Conservation (phyloP, 768 basidiomycete species). For the Porphyrellus cyaneotinctus region DNA sequence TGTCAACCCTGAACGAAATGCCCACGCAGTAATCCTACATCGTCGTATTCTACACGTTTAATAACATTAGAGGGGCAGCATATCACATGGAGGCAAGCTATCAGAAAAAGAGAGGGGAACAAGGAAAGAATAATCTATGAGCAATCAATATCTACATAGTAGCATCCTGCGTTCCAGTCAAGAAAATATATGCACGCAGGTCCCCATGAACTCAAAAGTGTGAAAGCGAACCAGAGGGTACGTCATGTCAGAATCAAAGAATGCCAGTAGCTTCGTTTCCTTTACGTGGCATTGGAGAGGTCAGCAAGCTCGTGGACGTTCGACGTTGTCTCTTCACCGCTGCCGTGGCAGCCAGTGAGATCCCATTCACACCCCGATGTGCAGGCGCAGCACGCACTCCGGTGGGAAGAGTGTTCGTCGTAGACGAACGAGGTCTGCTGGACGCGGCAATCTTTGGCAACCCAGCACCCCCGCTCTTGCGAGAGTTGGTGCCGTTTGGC, state of each 20-base stretch:
- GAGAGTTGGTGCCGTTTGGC: constrained; percentile 53
- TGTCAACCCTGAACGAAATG: constrained; percentile 21
- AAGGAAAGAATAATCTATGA: constrained; percentile 34
- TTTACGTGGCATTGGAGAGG: constrained; percentile 33
- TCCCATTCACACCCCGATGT: constrained; percentile 22
- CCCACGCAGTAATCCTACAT: constrained; percentile 23
- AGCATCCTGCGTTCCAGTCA: constrained; percentile 32
- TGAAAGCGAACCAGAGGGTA: neutral
- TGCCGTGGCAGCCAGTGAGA: constrained; percentile 17
- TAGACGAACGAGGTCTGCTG: constrained; percentile 65
- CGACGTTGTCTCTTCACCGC: constrained; percentile 80
- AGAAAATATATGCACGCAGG: constrained; percentile 31
- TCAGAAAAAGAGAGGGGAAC: constrained; percentile 5
- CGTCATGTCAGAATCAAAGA: constrained; percentile 11
- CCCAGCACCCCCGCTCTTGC: constrained; percentile 51
- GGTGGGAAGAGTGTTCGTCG: constrained; percentile 54
- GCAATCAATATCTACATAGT: constrained; percentile 27
- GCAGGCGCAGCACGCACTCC: constrained; percentile 41
- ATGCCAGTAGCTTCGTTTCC: constrained; percentile 16
- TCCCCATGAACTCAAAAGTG: constrained; percentile 14
- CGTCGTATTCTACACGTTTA: constrained; percentile 28
- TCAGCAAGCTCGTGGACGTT: constrained; percentile 57
- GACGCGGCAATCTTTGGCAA: constrained; percentile 76
- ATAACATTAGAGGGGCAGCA: constrained; percentile 33
- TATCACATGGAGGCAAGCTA: constrained; percentile 23